A percentile compares a stretch with the other conserved stretches of the same genome.
These are phyloP conservation scores for Russula compacta DNA, from an alignment of 768 basidiomycete species.

Conservation along the genomic window DNA sequence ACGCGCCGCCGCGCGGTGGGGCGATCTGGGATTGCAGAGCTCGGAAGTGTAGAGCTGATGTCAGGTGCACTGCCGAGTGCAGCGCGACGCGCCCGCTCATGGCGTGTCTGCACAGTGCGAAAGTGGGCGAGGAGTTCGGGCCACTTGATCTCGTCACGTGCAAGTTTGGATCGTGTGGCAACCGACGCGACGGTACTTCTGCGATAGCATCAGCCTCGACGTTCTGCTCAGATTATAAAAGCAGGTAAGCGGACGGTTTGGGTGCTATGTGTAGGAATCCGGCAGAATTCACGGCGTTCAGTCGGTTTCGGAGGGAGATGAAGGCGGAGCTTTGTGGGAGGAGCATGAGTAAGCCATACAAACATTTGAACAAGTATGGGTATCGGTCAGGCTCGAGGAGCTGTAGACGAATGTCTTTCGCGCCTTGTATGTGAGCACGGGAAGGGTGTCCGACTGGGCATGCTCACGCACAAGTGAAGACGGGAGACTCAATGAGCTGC, in stretches of 20 bases:
- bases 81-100: conserved; percentile 84
- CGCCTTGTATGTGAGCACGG: conserved; percentile 2
- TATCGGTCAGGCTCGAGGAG: conserved; percentile 95
- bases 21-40: conserved; percentile 27
- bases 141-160: conserved; percentile 94
- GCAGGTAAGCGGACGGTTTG: conserved; percentile 50
- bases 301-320: conserved; percentile 83
- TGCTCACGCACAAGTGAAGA: conserved; percentile 77
- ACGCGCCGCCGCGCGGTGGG: conserved; percentile 53
- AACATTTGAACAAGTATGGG: conserved; percentile 92
- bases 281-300: conserved; percentile 91
- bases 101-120: conserved; percentile 77
- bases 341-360: conserved; percentile 95
- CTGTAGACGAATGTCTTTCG: conserved; percentile 75
- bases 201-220: not conserved
- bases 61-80: conserved; percentile 43
- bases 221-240: not conserved
- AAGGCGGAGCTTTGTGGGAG: conserved; percentile 96
- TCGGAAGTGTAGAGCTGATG: conserved; percentile 45
- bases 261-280: conserved; percentile 90
- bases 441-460: not conserved
- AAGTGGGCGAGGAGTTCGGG: conserved; percentile 90
- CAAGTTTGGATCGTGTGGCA: conserved; percentile 63
- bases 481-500: conserved; percentile 94
- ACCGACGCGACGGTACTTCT: conserved; percentile 25